phyloP scores from a whole-genome alignment of 225 moss, liverwort and hornwort genomes.

The Straminergon stramineum region DNA sequence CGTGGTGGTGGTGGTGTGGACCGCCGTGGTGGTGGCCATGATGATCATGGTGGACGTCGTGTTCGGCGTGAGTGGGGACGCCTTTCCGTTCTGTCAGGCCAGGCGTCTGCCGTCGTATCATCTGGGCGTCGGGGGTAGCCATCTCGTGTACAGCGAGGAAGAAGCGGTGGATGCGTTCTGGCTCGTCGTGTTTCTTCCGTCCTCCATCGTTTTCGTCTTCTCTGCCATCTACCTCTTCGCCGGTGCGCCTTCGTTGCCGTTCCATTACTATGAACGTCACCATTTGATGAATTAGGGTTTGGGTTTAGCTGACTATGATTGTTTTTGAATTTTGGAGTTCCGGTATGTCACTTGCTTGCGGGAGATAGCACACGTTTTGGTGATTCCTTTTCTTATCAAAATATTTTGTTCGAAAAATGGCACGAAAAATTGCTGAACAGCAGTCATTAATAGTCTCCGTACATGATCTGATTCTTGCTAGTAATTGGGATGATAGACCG shows the following conservation, averaged over 20 bases:
- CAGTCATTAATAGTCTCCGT: not conserved
- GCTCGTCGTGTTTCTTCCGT: slow-evolving; percentile 83
- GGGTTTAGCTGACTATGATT: not conserved
- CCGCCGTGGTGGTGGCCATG: slow-evolving; percentile 33
- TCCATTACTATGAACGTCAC: not conserved
- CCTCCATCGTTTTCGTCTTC: slow-evolving; percentile 52
- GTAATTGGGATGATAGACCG: not conserved
- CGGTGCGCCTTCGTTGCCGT: slow-evolving; percentile 21
- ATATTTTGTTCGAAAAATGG: not conserved
- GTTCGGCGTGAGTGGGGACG: slow-evolving; percentile 58
- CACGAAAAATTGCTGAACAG: not conserved
- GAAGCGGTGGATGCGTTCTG: slow-evolving; percentile 78
- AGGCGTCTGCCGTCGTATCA: slow-evolving; percentile 42
- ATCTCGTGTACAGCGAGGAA: slow-evolving; percentile 46
- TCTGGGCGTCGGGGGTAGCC: not conserved
- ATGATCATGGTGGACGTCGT: slow-evolving; percentile 71
- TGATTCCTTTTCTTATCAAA: not conserved
- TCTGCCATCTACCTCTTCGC: slow-evolving; percentile 74
- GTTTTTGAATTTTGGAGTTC: not conserved
- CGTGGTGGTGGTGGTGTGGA: slow-evolving; percentile 44
- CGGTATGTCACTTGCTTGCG: not conserved
- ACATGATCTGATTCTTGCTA: not conserved
- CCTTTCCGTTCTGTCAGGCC: slow-evolving; percentile 65
- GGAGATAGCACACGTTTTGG: not conserved
- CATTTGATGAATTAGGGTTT: not conserved